Conservation (phyloP, 176 grass and related monocot species). For the Metroxylon sagu region DNA sequence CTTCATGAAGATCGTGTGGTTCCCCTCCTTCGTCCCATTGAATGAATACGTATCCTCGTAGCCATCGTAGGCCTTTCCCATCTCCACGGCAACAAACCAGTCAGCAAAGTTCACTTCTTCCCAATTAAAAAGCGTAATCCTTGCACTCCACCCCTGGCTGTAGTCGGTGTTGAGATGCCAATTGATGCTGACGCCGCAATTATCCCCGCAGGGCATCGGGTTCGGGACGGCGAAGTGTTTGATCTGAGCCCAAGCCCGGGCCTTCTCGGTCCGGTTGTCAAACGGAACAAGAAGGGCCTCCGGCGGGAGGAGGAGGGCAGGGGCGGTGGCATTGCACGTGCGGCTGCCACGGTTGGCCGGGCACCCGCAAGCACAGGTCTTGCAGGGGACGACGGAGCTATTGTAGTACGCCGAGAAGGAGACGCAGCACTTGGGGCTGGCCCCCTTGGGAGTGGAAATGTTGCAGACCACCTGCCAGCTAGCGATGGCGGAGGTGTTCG, state of each 20-base stretch:
- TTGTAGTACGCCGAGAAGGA: constrained; percentile 64
- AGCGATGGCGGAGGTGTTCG: constrained; percentile 27
- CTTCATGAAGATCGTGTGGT: constrained; percentile 87
- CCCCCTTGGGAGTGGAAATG: constrained; percentile 12
- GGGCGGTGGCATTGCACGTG: constrained; percentile 37
- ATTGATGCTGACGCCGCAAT: constrained; percentile 67
- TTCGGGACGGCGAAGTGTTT: constrained; percentile 27
- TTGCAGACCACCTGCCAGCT: constrained; percentile 73
- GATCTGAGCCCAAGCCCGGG: constrained; percentile 24
- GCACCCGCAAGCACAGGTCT: constrained; percentile 58
- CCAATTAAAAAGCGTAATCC: constrained; percentile 95
- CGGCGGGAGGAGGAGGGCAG: constrained; percentile 46
- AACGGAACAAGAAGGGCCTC: constrained; percentile 51
- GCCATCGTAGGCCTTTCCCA: constrained; percentile 69
- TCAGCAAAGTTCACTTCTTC: constrained; percentile 51
- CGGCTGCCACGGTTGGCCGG: constrained; percentile 29
- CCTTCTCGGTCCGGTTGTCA: constrained; percentile 27
- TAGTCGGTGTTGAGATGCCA: constrained; percentile 74
- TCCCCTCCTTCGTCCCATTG: constrained; percentile 41
- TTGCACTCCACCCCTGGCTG: constrained; percentile 76
- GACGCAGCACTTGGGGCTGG: constrained; percentile 53
- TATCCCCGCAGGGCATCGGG: constrained; percentile 52
- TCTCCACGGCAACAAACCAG: constrained; percentile 75
- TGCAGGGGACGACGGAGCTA: constrained; percentile 24
- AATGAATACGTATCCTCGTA: constrained; percentile 85